Conservation (phyloP, 441 rosid genomes). For the Jatropha multifida region DNA sequence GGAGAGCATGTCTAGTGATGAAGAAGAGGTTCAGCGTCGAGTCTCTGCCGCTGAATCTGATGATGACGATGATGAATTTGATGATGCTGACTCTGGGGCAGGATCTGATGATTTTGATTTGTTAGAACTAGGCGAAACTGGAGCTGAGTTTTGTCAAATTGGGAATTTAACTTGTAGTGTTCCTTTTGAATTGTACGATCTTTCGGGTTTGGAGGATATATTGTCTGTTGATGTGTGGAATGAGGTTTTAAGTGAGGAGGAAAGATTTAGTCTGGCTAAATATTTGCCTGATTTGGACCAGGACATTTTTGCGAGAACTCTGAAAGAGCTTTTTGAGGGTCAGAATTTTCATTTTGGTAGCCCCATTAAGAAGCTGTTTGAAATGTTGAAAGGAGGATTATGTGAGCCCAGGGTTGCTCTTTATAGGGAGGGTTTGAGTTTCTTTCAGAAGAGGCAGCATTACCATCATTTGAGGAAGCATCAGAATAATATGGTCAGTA, state of each 20-base stretch:
- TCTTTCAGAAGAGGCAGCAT: conserved; percentile 70
- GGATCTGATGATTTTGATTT: conserved; percentile 99
- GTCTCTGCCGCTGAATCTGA: conserved; percentile 62
- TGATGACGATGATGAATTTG: conserved; percentile 79
- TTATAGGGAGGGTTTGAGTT: conserved; percentile 73
- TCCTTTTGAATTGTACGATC: conserved; percentile 91
- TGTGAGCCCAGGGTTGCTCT: conserved; percentile 96
- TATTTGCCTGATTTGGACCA: conserved; percentile 91
- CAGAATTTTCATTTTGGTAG: conserved; percentile 85
- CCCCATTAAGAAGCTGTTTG: conserved; percentile 75
- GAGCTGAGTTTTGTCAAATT: conserved; percentile 89
- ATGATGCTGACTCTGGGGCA: conserved; percentile 95
- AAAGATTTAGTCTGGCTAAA: conserved; percentile 63
- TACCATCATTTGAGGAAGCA: conserved; percentile 82
- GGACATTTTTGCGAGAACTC: conserved; percentile 55
- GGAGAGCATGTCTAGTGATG: conserved; percentile 79
- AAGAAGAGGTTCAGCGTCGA: conserved; percentile 51
- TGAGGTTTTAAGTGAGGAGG: conserved; percentile 80
- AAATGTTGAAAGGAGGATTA: conserved; percentile 89
- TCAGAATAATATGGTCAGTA: conserved; percentile 77
- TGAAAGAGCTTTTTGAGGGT: conserved; percentile 79
- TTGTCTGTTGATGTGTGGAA: conserved; percentile 97
- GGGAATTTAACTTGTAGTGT: conserved; percentile 79
- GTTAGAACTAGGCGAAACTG: conserved; percentile 89
- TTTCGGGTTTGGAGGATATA: conserved; percentile 63